Evolutionary conservation across 1,284 basidiomycete genomes (phyloP).

Genomic region (Grifola frondosa): DNA sequence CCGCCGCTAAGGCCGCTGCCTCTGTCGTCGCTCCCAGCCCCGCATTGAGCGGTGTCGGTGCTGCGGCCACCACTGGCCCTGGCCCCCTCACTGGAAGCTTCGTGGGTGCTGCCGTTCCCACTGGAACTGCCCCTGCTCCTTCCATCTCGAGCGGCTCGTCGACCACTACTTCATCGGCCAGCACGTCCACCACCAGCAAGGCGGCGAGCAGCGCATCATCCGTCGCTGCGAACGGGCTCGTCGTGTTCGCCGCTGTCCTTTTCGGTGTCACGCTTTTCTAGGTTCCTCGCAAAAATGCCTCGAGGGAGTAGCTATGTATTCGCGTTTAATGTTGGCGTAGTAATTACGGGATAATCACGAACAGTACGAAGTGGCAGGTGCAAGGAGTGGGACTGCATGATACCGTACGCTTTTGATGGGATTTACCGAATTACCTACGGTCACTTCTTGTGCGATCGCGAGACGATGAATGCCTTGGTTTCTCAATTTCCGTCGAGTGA

Average conservation of each 20-base stretch:
- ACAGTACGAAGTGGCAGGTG: too few relatives aligned
- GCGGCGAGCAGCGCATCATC: constrained; percentile 7
- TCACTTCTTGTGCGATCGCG: too few relatives aligned
- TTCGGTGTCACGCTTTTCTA: constrained; percentile 20
- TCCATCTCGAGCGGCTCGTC: constrained; percentile 14
- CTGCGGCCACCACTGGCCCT: constrained; percentile 43
- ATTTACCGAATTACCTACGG: too few relatives aligned
- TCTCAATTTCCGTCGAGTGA: too few relatives aligned
- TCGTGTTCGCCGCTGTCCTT: constrained; percentile 18
- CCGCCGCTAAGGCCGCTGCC: constrained; percentile 32
- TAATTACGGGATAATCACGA: too few relatives aligned
- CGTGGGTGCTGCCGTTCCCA: constrained; percentile 27
- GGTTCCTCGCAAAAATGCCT: constrained; percentile 1
- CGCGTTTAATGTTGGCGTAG: too few relatives aligned
- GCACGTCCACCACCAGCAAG: background rate
- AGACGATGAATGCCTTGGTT: too few relatives aligned
- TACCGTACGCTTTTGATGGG: too few relatives aligned
- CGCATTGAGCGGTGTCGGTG: constrained; percentile 42
- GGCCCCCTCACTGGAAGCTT: constrained; percentile 37
- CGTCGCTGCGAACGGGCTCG: constrained; percentile 12
- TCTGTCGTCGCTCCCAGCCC: constrained; percentile 27
- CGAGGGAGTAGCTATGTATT: too few relatives aligned
- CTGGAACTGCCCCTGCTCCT: constrained; percentile 19
- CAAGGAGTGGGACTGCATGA: too few relatives aligned
- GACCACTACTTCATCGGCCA: constrained; percentile 13